phyloP scores from a whole-genome alignment of 495 filamentous ascomycete genomes.

The Bombardia bombarda region DNA sequence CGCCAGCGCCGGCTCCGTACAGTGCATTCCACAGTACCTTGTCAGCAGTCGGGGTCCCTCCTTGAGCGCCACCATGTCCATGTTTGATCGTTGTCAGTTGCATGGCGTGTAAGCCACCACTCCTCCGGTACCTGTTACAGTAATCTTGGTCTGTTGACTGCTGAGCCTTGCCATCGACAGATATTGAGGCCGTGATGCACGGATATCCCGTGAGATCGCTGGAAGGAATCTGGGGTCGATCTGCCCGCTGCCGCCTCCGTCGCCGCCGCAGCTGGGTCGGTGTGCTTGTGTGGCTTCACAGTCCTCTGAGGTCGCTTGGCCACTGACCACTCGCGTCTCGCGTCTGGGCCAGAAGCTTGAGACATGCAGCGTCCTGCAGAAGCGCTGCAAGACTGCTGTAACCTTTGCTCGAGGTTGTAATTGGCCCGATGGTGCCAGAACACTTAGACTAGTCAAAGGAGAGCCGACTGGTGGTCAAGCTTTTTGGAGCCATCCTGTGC shows the following conservation, averaged over 20 bases:
- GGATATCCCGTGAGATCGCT: too few species aligned
- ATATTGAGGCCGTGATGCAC: too few species aligned
- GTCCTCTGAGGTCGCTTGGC: not conserved
- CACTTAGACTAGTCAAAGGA: not conserved
- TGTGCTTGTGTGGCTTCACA: not conserved
- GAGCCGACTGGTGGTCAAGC: slow-evolving; percentile 2
- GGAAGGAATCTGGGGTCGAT: too few species aligned
- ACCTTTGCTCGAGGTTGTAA: slow-evolving; percentile 5
- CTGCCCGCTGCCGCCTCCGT: too few species aligned
- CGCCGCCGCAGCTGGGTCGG: too few species aligned
- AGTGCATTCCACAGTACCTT: slow-evolving; percentile 5
- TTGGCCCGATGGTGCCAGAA: slow-evolving; percentile 8
- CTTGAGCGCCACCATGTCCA: not conserved
- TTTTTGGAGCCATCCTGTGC: not conserved
- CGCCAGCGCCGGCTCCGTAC: slow-evolving; percentile 7
- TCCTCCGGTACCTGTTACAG: not conserved
- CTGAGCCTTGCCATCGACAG: too few species aligned
- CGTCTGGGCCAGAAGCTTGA: slow-evolving; percentile 4
- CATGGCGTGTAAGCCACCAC: not conserved
- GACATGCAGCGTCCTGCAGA: slow-evolving; percentile 20
- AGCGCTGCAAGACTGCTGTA: slow-evolving; percentile 16
- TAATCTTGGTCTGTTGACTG: not conserved
- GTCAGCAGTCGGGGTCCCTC: not conserved
- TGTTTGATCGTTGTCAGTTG: not conserved
- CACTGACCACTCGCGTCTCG: slow-evolving; percentile 7